Conservation (phyloP, 768 basidiomycete species). For the Suillus luteus region DNA sequence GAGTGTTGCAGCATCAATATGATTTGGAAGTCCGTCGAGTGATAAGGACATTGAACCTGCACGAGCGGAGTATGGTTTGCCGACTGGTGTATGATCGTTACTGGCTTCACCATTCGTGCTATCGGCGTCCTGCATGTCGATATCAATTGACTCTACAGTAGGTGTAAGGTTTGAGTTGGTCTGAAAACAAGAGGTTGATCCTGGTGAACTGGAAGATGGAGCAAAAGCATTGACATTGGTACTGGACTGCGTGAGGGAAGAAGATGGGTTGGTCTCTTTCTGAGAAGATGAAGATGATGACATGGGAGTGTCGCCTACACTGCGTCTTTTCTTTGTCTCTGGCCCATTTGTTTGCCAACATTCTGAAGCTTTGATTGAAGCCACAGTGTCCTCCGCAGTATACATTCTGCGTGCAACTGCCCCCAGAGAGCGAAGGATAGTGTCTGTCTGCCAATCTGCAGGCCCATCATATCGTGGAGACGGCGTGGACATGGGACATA, state of each 20-base stretch:
- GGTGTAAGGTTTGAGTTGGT: background rate
- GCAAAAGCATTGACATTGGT: conserved; percentile 14
- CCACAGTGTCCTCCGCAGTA: conserved; percentile 51
- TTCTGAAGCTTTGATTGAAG: conserved; percentile 41
- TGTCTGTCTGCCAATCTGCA: conserved; percentile 58
- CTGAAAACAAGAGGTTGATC: conserved; percentile 1
- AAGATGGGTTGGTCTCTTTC: conserved; percentile 21
- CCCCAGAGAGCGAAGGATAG: conserved; percentile 53
- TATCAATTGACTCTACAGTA: conserved; percentile 18
- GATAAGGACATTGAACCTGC: conserved; percentile 50
- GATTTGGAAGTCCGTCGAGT: conserved; percentile 48
- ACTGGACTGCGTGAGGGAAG: conserved; percentile 29
- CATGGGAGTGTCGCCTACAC: conserved; percentile 40
- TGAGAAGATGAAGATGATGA: conserved; percentile 30
- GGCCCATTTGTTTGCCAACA: conserved; percentile 37
- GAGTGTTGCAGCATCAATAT: conserved; percentile 38
- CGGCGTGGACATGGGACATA: conserved; percentile 51
- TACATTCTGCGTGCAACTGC: conserved; percentile 56
- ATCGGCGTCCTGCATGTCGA: conserved; percentile 32
- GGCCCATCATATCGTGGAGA: conserved; percentile 58
- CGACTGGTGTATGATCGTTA: conserved; percentile 23
- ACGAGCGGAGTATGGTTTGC: conserved; percentile 31
- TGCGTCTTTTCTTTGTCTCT: conserved; percentile 49
- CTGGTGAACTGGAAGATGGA: background rate
- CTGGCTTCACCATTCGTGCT: conserved; percentile 28